Percentiles rank a stretch among this genome's conserved stretches.
Conservation (phyloP, 1,284 basidiomycete species). For the Melampsora americana region DNA sequence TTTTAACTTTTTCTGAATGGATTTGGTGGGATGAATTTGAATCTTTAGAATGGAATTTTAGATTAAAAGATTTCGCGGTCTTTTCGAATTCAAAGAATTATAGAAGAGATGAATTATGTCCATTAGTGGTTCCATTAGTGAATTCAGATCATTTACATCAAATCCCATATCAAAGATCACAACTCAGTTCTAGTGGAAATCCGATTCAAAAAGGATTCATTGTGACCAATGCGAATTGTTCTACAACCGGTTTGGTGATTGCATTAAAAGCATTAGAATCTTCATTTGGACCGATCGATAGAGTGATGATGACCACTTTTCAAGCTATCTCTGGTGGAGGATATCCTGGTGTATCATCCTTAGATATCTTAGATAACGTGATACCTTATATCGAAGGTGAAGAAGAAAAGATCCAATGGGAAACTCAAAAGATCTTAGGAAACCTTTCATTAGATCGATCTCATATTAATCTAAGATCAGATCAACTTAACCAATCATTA, state of each 20-base stretch:
- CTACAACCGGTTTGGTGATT: constrained; percentile 89
- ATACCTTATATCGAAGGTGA: constrained; percentile 84
- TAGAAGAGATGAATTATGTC: constrained; percentile 87
- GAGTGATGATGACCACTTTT: constrained; percentile 86
- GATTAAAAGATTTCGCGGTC: constrained; percentile 80
- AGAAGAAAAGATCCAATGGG: constrained; percentile 97
- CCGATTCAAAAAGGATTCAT: constrained; percentile 85
- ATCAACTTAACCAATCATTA: constrained; percentile 60
- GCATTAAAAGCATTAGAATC: constrained; percentile 88
- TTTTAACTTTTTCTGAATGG: too few species aligned
- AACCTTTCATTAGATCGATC: constrained; percentile 60
- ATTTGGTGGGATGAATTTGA: neutral
- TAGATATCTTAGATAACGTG: constrained; percentile 96
- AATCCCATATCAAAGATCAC: constrained; percentile 56
- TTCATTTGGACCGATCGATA: constrained; percentile 87
- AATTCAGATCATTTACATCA: constrained; percentile 89
- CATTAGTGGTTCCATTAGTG: constrained; percentile 93
- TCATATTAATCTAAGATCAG: constrained; percentile 52
- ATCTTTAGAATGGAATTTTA: constrained; percentile 73
- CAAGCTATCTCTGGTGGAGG: constrained; percentile 97
- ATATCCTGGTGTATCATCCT: constrained; percentile 84
- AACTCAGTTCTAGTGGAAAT: constrained; percentile 55
- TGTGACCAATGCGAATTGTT: constrained; percentile 97
- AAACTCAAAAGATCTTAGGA: constrained; percentile 93
- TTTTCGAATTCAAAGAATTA: constrained; percentile 99